Evolutionary conservation across 208 protist species (phyloP), one percentile per base, ranked within the genome.

Genomic region (Naegleria lovaniensis): DNA sequence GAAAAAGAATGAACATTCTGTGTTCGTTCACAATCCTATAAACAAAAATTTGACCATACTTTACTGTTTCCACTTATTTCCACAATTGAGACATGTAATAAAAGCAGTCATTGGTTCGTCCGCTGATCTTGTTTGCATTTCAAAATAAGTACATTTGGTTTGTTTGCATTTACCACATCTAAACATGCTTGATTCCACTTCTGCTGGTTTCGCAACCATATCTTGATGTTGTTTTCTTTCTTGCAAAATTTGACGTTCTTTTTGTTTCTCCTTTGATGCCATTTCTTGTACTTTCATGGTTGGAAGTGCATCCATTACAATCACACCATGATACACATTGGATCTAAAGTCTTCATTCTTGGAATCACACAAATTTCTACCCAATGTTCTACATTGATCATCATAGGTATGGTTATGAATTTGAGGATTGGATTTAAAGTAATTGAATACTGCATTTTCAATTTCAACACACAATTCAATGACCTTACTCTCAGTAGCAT

Each of bases 81-180:
- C 95, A 92, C 98, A 99, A 88, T 97, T 93, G 0, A 96, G 90
- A 93, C 98, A 99, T 39, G 92, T 96, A 86, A 98, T 95, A 92
- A 99, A 99, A 85, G 96, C 98, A 5, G 98, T 99, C 91, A 97
- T 98, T 36, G 98, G 98, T 94, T 99, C 98, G 97, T 99, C 98
- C 16, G 97, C 98, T 33, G 95, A 96, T 59, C 98, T 95, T 9
- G 95, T 98, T 93, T 99, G 98, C 93, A 98, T 92, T 93, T 99
- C 96, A 90, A 95, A 96, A 92, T 95, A 99, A 90, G 93, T 96
- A 85, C 97, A 98, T 5, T 94, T 38, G 25, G 92, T 91, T 88
- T 97, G 93, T 15, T 92, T 93, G 92, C 98, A 99, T 59, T 92
- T 93, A 33, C 93, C 92, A 92, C 96, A 98, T 88, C 93, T 93